Percentiles rank a stretch among this genome's conserved stretches.
Evolutionary conservation across 495 filamentous ascomycete species (phyloP).

Genomic region (Annulohypoxylon bovei): DNA sequence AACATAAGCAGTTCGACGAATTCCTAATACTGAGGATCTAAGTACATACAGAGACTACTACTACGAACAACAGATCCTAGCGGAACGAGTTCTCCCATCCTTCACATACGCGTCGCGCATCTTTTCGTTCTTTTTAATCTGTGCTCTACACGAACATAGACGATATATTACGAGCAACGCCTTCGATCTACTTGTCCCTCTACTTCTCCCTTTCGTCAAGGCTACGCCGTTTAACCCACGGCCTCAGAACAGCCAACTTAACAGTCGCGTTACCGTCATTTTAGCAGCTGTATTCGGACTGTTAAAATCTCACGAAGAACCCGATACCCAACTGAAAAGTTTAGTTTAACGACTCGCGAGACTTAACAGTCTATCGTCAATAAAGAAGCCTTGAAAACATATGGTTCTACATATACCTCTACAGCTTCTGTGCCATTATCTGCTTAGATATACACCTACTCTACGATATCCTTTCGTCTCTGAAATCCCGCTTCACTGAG

Average conservation of each 20-base stretch:
- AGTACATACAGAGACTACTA: background rate
- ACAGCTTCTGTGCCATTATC: no score
- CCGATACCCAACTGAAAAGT: no score
- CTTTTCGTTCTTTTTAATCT: background rate
- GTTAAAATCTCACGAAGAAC: no score
- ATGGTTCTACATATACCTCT: background rate
- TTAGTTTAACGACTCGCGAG: background rate
- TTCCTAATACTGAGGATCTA: background rate
- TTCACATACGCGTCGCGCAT: background rate
- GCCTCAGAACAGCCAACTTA: background rate
- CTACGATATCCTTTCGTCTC: background rate
- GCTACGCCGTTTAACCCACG: background rate
- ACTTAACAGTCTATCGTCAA: background rate
- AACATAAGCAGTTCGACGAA: background rate
- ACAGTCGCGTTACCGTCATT: background rate
- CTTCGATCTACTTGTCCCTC: background rate
- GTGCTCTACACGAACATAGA: background rate
- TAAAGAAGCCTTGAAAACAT: background rate
- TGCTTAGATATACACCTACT: background rate
- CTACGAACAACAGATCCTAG: background rate
- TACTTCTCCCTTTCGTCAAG: background rate
- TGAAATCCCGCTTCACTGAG: background rate
- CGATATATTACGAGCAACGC: background rate
- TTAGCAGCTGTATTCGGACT: no score
- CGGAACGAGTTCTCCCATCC: background rate